phyloP scores from a whole-genome alignment of 129 eudicot species.

The Tagetes erecta region DNA sequence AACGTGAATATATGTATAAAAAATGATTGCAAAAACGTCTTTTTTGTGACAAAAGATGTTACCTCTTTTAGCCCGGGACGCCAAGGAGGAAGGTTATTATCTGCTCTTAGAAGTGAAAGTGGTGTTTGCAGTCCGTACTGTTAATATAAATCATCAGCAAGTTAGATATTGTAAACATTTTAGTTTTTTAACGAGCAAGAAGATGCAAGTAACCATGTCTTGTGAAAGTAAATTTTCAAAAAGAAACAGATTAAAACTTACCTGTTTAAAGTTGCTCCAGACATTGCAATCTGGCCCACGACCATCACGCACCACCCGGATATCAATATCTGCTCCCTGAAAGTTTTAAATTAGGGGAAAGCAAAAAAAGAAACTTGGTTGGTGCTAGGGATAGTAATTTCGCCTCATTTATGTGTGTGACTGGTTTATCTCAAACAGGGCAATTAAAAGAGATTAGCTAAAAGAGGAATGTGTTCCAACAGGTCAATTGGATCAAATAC shows the following conservation, averaged over 20 bases:
- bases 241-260: constrained; percentile 16
- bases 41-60: constrained; percentile 13
- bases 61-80: constrained; percentile 88
- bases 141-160: constrained; percentile 9
- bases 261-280: constrained; percentile 99
- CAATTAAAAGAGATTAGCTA: not conserved
- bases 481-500: not conserved
- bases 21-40: not conserved
- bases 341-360: constrained; percentile 35
- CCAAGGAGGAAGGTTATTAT: constrained; percentile 99
- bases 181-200: not conserved
- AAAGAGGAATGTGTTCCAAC: not conserved
- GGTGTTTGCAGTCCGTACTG: constrained; percentile 94
- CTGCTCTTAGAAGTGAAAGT: constrained; percentile 78
- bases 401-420: not conserved
- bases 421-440: not conserved
- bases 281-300: constrained; percentile 97
- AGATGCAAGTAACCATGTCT: not conserved
- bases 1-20: not conserved
- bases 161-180: not conserved
- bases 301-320: constrained; percentile 96
- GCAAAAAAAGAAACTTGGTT: not conserved
- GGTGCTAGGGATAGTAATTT: not conserved
- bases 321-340: constrained; percentile 99
- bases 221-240: not conserved